phyloP scores from a whole-genome alignment of 306 rosid species.

The Vigna mungo region DNA sequence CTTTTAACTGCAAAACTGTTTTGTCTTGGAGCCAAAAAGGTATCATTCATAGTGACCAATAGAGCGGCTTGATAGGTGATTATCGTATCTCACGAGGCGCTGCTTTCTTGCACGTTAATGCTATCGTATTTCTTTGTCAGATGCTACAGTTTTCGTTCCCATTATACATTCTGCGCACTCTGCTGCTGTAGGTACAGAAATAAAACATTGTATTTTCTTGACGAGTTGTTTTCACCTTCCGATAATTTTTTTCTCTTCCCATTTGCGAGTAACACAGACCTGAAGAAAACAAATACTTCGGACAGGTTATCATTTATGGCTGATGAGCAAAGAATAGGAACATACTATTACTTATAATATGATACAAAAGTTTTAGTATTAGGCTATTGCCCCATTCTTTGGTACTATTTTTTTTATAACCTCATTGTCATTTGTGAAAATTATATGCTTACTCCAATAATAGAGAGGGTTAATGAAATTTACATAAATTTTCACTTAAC shows the following conservation, averaged over 20 bases:
- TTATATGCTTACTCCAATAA: background rate
- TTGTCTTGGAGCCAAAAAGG: background rate
- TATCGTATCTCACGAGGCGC: slow-evolving; percentile 15
- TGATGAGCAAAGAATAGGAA: background rate
- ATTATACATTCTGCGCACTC: background rate
- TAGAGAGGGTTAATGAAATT: background rate
- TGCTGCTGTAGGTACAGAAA: background rate
- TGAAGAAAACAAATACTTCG: background rate
- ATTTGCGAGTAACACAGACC: background rate
- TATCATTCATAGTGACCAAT: background rate
- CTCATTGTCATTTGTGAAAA: background rate
- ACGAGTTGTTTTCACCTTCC: background rate
- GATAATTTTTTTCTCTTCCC: background rate
- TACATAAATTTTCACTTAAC: background rate
- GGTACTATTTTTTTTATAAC: too few species aligned
- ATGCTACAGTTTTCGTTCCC: background rate
- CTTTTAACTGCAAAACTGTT: background rate
- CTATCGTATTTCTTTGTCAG: background rate
- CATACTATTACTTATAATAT: background rate
- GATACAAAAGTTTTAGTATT: background rate
- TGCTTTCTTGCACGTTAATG: background rate
- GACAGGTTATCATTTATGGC: background rate
- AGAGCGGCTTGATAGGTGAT: background rate
- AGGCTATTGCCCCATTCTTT: background rate
- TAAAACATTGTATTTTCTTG: background rate